These are phyloP conservation scores for Amborella trichopoda DNA, from an alignment of 164 flowering plant genomes.

Conservation along the genomic window DNA sequence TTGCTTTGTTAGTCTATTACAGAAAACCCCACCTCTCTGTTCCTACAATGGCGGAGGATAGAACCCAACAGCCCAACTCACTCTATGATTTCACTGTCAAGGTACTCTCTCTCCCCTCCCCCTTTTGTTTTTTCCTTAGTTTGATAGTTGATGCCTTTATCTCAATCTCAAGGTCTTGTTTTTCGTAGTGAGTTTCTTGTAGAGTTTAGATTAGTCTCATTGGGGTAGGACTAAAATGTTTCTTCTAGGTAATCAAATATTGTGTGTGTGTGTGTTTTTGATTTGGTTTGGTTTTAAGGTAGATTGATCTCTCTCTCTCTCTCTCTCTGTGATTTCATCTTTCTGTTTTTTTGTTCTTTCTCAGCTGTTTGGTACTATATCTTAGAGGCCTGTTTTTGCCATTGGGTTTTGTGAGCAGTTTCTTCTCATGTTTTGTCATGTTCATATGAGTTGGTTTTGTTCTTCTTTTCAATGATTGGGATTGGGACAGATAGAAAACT, in stretches of 20 bases:
- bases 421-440: not conserved
- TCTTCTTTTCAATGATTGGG: not conserved
- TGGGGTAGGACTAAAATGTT: not conserved
- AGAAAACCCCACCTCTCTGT: too few species aligned
- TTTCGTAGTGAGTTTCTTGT: not conserved
- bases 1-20: too few species aligned
- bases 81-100: constrained; percentile 28
- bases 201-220: not conserved
- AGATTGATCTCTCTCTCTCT: too few species aligned
- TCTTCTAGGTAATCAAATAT: not conserved
- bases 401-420: not conserved
- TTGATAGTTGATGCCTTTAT: not conserved
- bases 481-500: not conserved
- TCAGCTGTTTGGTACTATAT: too few species aligned
- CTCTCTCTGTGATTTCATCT: too few species aligned
- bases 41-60: constrained; percentile 10
- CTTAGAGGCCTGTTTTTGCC: not conserved
- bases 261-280: not conserved
- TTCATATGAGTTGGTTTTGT: not conserved
- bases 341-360: too few species aligned
- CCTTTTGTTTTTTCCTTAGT: not conserved
- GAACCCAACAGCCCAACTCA: constrained; percentile 18
- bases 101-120: constrained; percentile 8
- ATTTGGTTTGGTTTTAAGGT: not conserved
- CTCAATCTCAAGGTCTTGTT: too few species aligned